Conservation (phyloP, 1,284 basidiomycete genomes). For the Ceratobasidium sp. region DNA sequence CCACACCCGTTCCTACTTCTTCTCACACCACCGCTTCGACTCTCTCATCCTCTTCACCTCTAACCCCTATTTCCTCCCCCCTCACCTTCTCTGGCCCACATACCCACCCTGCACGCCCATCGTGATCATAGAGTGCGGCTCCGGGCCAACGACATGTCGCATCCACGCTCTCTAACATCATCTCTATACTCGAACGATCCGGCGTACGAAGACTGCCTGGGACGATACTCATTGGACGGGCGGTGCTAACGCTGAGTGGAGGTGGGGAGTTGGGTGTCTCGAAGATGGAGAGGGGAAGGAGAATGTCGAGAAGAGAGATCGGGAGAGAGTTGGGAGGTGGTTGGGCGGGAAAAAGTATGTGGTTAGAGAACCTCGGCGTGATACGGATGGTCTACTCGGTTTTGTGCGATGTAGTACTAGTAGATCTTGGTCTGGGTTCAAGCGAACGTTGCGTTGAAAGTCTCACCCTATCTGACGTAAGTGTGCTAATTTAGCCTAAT, state of each 20-base stretch:
- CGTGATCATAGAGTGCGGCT: slow-evolving; percentile 93
- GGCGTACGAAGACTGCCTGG: slow-evolving; percentile 94
- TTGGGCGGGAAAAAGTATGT: slow-evolving; percentile 66
- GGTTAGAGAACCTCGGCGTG: slow-evolving; percentile 50
- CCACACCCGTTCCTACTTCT: neutral
- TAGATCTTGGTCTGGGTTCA: too few relatives aligned
- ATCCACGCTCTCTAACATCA: slow-evolving; percentile 81
- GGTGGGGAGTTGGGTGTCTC: slow-evolving; percentile 61
- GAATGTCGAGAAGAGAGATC: slow-evolving; percentile 63
- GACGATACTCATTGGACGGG: slow-evolving; percentile 96
- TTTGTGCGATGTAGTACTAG: too few relatives aligned
- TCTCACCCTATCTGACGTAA: too few relatives aligned
- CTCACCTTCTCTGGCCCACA: slow-evolving; percentile 58
- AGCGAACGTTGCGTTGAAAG: too few relatives aligned
- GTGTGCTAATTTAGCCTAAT: too few relatives aligned
- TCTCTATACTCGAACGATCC: slow-evolving; percentile 72
- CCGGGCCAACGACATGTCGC: slow-evolving; percentile 89
- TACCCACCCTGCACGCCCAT: slow-evolving; percentile 87
- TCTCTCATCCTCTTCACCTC: slow-evolving; percentile 64
- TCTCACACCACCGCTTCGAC: slow-evolving; percentile 66
- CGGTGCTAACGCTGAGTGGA: slow-evolving; percentile 63
- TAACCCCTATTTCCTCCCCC: slow-evolving; percentile 49
- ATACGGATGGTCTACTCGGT: too few relatives aligned
- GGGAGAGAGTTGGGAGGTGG: slow-evolving; percentile 66
- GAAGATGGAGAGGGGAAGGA: slow-evolving; percentile 62